A percentile compares a stretch with the other conserved stretches of the same genome.
Conservation (phyloP, 2,329 filamentous ascomycete genomes). For the Davidsoniella neocaledoniae region DNA sequence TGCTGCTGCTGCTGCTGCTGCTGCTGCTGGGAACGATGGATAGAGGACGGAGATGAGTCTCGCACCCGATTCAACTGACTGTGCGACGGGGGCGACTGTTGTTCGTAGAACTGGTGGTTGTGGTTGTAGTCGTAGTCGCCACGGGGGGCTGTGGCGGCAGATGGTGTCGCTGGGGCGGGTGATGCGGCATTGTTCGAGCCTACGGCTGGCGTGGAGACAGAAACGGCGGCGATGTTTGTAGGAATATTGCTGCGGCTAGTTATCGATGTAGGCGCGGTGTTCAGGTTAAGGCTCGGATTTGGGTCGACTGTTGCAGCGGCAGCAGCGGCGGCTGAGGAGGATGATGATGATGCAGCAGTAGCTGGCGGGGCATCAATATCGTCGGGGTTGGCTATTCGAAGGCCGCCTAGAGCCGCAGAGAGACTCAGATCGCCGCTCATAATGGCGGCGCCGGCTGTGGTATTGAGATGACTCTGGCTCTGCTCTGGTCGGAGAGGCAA, state of each 20-base stretch:
- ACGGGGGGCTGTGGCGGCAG: not conserved
- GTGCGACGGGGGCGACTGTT: slow-evolving; percentile 8
- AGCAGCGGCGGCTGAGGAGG: not conserved
- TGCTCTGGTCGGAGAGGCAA: slow-evolving; percentile 10
- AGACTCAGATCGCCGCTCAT: slow-evolving; percentile 93
- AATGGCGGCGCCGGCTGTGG: slow-evolving; percentile 13
- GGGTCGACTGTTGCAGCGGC: not conserved
- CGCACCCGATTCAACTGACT: slow-evolving; percentile 12
- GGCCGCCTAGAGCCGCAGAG: slow-evolving; percentile 77
- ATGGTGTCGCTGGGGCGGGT: slow-evolving; percentile 15
- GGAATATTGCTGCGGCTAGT: not conserved
- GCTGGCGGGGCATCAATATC: slow-evolving; percentile 32
- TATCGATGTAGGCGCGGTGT: not conserved
- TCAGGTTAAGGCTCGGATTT: too few species aligned
- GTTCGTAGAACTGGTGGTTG: slow-evolving; percentile 10
- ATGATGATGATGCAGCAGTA: slow-evolving; percentile 4
- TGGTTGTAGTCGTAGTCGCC: slow-evolving; percentile 9
- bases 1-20: not conserved
- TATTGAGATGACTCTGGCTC: slow-evolving; percentile 9
- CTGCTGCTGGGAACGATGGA: not conserved
- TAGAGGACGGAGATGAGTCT: slow-evolving; percentile 9
- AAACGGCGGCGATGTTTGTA: not conserved
- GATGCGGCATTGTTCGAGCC: slow-evolving; percentile 4
- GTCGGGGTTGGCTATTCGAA: slow-evolving; percentile 95
- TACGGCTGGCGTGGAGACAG: not conserved